A percentile compares a stretch with the other conserved stretches of the same genome.
These are phyloP conservation scores for Phialocephala subalpina DNA, from an alignment of 2,329 filamentous ascomycete species.

Conservation along the genomic window DNA sequence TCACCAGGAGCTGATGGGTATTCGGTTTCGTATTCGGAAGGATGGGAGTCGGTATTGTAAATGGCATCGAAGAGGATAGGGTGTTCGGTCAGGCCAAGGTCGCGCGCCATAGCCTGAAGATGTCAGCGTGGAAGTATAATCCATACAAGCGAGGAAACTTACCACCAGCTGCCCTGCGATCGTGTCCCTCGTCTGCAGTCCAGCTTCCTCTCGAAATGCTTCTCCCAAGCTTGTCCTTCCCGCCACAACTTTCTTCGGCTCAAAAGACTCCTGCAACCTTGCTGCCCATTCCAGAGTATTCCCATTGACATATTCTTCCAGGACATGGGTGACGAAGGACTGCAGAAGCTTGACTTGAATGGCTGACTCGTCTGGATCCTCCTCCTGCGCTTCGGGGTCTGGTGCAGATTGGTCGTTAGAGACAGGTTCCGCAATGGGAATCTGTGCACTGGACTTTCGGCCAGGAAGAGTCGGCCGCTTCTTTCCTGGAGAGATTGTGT, in stretches of 20 bases:
- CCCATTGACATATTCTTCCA: constrained; percentile 75
- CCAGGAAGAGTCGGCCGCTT: constrained; percentile 70
- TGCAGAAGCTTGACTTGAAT: constrained; percentile 73
- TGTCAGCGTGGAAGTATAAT: constrained; percentile 30
- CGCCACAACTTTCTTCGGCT: constrained; percentile 69
- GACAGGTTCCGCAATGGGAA: constrained; percentile 60
- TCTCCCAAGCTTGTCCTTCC: constrained; percentile 68
- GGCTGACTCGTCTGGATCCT: constrained; percentile 65
- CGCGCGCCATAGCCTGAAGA: constrained; percentile 55
- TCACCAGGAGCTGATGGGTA: constrained; percentile 56
- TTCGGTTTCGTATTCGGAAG: constrained; percentile 48
- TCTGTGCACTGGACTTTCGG: constrained; percentile 64
- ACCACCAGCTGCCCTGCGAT: constrained; percentile 78
- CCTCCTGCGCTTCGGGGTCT: constrained; percentile 64
- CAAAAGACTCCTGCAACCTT: constrained; percentile 72
- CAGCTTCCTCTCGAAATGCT: constrained; percentile 69
- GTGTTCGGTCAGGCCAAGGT: constrained; percentile 60
- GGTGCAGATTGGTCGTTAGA: constrained; percentile 56
- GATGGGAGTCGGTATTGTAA: constrained; percentile 51
- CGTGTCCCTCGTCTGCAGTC: constrained; percentile 67
- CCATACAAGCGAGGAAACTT: constrained; percentile 48
- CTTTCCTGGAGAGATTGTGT: constrained; percentile 68
- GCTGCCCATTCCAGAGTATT: constrained; percentile 68
- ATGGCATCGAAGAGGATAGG: constrained; percentile 56
- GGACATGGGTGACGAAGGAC: constrained; percentile 78